Evolutionary conservation across 176 grass and related monocot genomes (phyloP), one percentile per base, ranked within the genome.

Genomic region (Phoenix roebelenii): DNA sequence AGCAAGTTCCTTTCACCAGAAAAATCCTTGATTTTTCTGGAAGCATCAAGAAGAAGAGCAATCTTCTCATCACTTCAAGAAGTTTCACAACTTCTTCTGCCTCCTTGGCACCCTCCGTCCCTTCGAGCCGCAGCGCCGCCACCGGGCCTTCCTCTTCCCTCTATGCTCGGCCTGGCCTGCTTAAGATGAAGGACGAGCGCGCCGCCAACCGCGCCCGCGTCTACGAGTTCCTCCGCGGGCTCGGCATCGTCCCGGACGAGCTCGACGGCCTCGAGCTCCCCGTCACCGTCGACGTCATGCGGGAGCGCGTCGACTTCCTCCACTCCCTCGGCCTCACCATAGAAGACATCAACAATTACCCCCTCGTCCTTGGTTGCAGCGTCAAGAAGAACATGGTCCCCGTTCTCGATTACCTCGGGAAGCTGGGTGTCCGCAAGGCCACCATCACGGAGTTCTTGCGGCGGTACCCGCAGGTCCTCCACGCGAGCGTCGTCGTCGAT

Each of bases 371-470:
- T 57, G 81, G 86, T 25, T 89, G 86, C 70, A 89, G 86, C 74
- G 81, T 89, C 28, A 82, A 79, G 71, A 89, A 89, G 81, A 89
- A 89, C 67, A 89, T 89, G 81, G 71, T 89, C 52, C 86, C 86
- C 28, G 86, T 89, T 58, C 86, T 89, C 81, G 86, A 89, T 71
- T 89, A 78, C 70, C 86, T 89, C 66, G 86, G 86, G 50, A 89
- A 85, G 71, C 50, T 89, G 49, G 86, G 86, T 49, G 81, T 89
- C 58, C 74, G 77, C 70, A 71, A 73, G 32, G 72, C 80, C 54
- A 60, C 75, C 24, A 78, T 89, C 71, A 78, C 86, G 14, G 70
- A 72, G 54, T 79, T 89, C 62, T 77, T 89, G 28, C 78, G 86
- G 20, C 86, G 71, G 25, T 85, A 89, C 66, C 86, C 86, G 58